Evolutionary conservation across 345 rosid species (phyloP), one percentile per base, ranked within the genome.

Genomic region (Sonneratia alba): DNA sequence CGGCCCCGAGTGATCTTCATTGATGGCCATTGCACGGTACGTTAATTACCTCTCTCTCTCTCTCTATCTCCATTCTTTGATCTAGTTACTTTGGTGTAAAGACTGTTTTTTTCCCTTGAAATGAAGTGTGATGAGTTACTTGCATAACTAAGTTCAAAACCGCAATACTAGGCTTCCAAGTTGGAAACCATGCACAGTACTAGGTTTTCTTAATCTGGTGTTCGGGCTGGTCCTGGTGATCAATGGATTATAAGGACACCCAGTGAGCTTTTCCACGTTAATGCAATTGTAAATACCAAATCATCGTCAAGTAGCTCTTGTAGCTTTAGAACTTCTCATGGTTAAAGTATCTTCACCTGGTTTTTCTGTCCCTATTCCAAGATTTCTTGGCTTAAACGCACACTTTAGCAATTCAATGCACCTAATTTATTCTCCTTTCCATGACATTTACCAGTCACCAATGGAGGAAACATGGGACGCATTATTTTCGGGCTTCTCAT

Each of bases 381-480:
- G 24, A 12, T 61, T 32, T 13, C 37, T 11, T 61, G 11, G 14
- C 9, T 47, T 9, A 16, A 13, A 21, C 24, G 13, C 19, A 1
- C 4, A 13, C 36, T 62, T 27, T 12, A 7, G 4, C 13, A 24
- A 3, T 62, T 27, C 27, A 34, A 11, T 34, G 66, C 36, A 27
- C 66, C 36, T 27, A 27, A 62, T 32, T 32, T 27, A 1, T 32
- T 18, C 32, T 34, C 66, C 19, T 62, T 45, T 53, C 64, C 3
- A 14, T 51, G 22, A 36, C 48, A 63, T 40, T 42, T 65, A 18
- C 70, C 88, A 95, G 99, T 75, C 98, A 7, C 92, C 86, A 24
- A 67, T 95, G 83, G 99, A 95, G 82, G 93, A 92, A 80, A 90
- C 87, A 57, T 95, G 99, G 99, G 82, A 77, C 21, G 88, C 98